These are phyloP conservation scores for Suillus hirtellus DNA, from an alignment of 768 basidiomycete species.

Conservation along the genomic window DNA sequence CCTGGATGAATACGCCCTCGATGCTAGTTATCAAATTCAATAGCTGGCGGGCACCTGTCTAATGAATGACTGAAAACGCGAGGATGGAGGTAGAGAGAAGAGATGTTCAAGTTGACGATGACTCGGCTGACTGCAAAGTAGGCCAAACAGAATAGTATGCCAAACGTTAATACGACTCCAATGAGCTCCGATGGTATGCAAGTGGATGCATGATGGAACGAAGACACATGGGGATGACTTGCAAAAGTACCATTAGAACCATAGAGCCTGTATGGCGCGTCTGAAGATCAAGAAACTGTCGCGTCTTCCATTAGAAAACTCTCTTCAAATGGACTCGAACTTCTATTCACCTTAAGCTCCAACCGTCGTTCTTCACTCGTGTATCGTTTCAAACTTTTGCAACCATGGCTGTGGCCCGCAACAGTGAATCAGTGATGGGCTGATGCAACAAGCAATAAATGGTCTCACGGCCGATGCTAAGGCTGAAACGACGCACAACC, in stretches of 20 bases:
- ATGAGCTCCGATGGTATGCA: not conserved
- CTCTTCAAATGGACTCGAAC: not conserved
- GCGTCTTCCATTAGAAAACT: not conserved
- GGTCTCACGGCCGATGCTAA: not conserved
- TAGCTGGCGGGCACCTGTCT: not conserved
- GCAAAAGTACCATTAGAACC: not conserved
- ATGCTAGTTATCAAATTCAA: not conserved
- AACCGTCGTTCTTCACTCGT: not conserved
- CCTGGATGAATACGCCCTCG: not conserved
- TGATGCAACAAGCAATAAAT: not conserved
- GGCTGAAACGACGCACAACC: not conserved
- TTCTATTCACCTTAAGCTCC: not conserved
- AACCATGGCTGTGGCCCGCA: not conserved
- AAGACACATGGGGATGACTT: not conserved
- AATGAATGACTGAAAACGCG: not conserved
- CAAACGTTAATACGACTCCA: not conserved
- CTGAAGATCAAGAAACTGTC: not conserved
- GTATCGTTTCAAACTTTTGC: not conserved
- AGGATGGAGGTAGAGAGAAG: not conserved
- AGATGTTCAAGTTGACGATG: not conserved
- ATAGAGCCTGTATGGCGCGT: not conserved
- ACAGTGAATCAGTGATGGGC: not conserved
- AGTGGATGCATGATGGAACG: not conserved
- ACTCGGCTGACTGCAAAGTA: not conserved
- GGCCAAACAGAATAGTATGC: conserved; percentile 2